Evolutionary conservation across 352 stramenopile genomes (phyloP).

Genomic region (Pythium rhizo-oryzae): DNA sequence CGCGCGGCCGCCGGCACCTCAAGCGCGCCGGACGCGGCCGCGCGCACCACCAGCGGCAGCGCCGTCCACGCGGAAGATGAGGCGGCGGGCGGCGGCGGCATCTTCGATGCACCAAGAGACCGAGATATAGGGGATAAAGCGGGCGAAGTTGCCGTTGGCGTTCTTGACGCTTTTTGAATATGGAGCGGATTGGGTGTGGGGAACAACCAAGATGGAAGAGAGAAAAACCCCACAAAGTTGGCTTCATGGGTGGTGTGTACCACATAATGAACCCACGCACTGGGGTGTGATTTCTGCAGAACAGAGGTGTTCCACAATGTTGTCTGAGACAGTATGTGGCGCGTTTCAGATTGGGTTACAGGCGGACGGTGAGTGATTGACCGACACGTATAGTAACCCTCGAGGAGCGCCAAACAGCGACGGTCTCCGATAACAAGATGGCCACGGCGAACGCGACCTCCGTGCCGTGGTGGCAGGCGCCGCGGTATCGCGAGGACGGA

Average conservation of each 20-base stretch:
- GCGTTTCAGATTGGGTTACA: background rate
- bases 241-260: background rate
- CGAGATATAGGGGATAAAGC: background rate
- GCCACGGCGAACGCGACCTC: constrained; percentile 6
- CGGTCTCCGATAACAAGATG: background rate
- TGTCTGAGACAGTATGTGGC: background rate
- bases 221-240: background rate
- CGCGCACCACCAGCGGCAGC: constrained; percentile 37
- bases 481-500: constrained; percentile 57
- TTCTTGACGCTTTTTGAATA: background rate
- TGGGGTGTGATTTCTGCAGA: no score
- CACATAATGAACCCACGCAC: background rate
- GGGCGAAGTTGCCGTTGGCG: background rate
- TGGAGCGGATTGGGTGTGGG: background rate
- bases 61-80: constrained; percentile 33
- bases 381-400: no score
- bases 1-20: constrained; percentile 31
- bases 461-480: constrained; percentile 47
- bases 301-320: no score
- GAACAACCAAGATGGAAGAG: background rate
- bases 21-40: background rate
- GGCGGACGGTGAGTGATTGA: background rate
- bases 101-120: background rate
- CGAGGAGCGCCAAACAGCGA: background rate
- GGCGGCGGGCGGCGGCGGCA: constrained; percentile 2